Evolutionary conservation across 306 rosid species (phyloP).

Genomic region (Biancaea sappan): DNA sequence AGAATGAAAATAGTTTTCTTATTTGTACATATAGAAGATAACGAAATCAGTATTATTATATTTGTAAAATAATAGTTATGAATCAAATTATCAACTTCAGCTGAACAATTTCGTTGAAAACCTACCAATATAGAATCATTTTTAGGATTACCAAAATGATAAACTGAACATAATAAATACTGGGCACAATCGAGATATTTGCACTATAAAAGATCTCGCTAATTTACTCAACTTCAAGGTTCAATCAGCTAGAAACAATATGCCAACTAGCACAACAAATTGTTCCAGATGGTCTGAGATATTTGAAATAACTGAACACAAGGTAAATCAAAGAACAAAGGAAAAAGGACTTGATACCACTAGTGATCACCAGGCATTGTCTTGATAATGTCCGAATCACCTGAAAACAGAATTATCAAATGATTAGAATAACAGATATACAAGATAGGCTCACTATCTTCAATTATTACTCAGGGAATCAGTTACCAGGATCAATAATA

Average conservation of each 20-base stretch:
- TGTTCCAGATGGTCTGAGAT: background rate
- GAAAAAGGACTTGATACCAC: background rate
- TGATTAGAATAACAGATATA: background rate
- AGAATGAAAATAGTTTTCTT: too few species aligned
- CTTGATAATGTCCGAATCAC: constrained; percentile 48
- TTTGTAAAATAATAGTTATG: too few species aligned
- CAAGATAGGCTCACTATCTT: background rate
- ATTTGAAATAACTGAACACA: background rate
- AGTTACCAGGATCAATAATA: constrained; percentile 48
- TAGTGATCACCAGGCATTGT: constrained; percentile 50
- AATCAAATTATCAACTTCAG: too few species aligned
- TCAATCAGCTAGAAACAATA: background rate
- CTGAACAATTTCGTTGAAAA: too few species aligned
- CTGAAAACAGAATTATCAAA: constrained; percentile 16
- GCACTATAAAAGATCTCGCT: background rate
- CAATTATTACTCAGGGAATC: background rate
- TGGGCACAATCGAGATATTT: background rate
- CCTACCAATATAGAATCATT: too few species aligned
- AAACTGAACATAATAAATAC: background rate
- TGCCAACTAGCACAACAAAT: background rate
- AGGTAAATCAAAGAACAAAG: background rate
- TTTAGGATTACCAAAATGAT: background rate
- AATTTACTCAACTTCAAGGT: background rate
- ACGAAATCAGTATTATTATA: too few species aligned
- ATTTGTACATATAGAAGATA: too few species aligned